phyloP scores from a whole-genome alignment of 495 filamentous ascomycete species.

The Elasticomyces elasticus region DNA sequence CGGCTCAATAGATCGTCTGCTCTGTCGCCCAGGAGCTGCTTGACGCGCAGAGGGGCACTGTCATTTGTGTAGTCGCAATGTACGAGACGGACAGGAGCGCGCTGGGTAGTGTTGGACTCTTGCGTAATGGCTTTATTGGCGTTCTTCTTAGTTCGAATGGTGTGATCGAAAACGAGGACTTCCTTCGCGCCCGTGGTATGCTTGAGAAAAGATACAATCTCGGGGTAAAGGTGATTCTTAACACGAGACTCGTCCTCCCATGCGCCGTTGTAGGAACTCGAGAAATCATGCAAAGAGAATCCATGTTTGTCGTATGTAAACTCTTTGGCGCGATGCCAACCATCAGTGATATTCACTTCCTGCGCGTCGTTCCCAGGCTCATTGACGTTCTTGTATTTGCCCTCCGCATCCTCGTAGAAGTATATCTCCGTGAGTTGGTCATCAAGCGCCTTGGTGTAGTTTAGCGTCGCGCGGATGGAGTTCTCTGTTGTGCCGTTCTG shows the following conservation, averaged over 20 bases:
- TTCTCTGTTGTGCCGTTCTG: neutral
- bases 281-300: conserved; percentile 27
- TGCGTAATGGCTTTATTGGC: conserved; percentile 25
- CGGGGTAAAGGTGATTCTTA: conserved; percentile 25
- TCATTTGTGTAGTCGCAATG: conserved; percentile 34
- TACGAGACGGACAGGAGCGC: conserved; percentile 29
- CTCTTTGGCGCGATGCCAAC: conserved; percentile 21
- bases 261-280: conserved; percentile 11
- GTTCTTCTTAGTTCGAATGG: conserved; percentile 29
- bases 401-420: conserved; percentile 28
- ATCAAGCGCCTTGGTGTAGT: conserved; percentile 30
- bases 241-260: conserved; percentile 28
- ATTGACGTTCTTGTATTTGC: conserved; percentile 21
- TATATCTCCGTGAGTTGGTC: conserved; percentile 27
- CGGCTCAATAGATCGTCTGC: conserved; percentile 24
- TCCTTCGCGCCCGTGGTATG: conserved; percentile 24
- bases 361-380: conserved; percentile 29
- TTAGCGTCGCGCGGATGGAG: conserved; percentile 21
- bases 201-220: conserved; percentile 29
- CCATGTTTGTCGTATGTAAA: conserved; percentile 29
- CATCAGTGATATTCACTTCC: conserved; percentile 22
- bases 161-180: conserved; percentile 33
- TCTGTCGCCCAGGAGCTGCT: conserved; percentile 27
- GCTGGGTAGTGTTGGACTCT: conserved; percentile 28
- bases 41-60: conserved; percentile 27